phyloP scores from a whole-genome alignment of 1,139 yeast genomes.

The Yamadazyma sp. region DNA sequence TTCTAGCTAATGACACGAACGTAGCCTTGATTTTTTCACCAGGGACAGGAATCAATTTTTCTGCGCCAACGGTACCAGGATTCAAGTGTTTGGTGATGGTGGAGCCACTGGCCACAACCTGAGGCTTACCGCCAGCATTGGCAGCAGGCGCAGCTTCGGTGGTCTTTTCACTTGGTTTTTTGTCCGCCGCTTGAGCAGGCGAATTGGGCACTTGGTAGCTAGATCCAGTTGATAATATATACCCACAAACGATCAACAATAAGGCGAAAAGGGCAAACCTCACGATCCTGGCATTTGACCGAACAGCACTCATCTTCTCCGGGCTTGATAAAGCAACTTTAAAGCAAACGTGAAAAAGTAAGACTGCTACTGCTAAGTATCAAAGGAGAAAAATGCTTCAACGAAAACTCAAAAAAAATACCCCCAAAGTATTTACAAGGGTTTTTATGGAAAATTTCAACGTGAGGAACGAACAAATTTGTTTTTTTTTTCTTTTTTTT shows the following conservation, averaged over 20 bases:
- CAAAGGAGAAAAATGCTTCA: background rate
- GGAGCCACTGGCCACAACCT: no score
- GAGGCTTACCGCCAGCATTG: background rate
- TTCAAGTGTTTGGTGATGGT: slow-evolving; percentile 6
- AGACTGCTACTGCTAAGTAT: no score
- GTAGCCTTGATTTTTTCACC: slow-evolving; percentile 41
- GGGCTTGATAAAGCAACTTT: no score
- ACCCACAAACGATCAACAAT: slow-evolving; percentile 57
- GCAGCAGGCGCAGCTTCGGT: slow-evolving; percentile 2
- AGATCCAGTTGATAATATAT: slow-evolving; percentile 60
- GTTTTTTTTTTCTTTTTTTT: background rate
- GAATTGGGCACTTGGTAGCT: slow-evolving; percentile 21
- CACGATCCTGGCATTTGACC: slow-evolving; percentile 62
- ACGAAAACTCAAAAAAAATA: background rate
- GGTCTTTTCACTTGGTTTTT: slow-evolving; percentile 12
- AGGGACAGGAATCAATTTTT: slow-evolving; percentile 14
- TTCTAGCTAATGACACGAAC: slow-evolving; percentile 47
- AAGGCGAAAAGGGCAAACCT: slow-evolving; percentile 63
- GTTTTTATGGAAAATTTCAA: background rate
- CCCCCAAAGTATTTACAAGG: background rate
- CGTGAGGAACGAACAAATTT: background rate
- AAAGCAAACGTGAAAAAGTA: background rate
- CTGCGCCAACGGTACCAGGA: slow-evolving; percentile 17
- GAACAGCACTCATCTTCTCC: slow-evolving; percentile 21
- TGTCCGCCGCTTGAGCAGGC: slow-evolving; percentile 8